Conservation (phyloP, 108 stramenopile species). For the Conticribra guillardii region DNA sequence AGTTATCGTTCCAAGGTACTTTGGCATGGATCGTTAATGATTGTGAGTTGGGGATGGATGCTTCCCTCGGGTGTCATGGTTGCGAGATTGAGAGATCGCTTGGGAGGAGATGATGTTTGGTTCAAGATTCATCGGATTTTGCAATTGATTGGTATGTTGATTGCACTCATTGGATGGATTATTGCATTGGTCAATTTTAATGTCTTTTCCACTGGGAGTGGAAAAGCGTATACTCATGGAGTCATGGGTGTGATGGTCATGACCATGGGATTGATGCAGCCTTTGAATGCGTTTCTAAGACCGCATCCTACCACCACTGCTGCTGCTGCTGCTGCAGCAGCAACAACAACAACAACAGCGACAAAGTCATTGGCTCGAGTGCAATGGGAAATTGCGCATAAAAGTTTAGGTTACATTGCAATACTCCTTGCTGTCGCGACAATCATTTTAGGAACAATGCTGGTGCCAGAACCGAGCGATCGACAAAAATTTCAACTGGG, state of each 20-base stretch:
- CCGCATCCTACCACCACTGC: not conserved
- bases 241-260: not conserved
- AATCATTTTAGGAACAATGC: slow-evolving; percentile 27
- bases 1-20: slow-evolving; percentile 17
- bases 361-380: not conserved
- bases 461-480: slow-evolving; percentile 14
- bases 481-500: slow-evolving; percentile 22
- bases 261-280: not conserved
- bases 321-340: not conserved
- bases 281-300: not conserved
- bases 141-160: slow-evolving; percentile 15
- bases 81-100: slow-evolving; percentile 33
- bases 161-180: slow-evolving; percentile 33
- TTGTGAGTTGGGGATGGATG: slow-evolving; percentile 43
- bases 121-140: not conserved
- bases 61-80: slow-evolving; percentile 29
- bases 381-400: not conserved
- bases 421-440: slow-evolving; percentile 1
- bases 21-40: slow-evolving; percentile 46
- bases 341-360: no score
- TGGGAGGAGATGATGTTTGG: not conserved
- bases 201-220: slow-evolving; percentile 26
- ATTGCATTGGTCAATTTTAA: slow-evolving; percentile 38
- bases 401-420: not conserved
- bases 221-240: slow-evolving; percentile 23